Conservation (phyloP, 2,329 filamentous ascomycete genomes). For the Pezizomycotina sp. region DNA sequence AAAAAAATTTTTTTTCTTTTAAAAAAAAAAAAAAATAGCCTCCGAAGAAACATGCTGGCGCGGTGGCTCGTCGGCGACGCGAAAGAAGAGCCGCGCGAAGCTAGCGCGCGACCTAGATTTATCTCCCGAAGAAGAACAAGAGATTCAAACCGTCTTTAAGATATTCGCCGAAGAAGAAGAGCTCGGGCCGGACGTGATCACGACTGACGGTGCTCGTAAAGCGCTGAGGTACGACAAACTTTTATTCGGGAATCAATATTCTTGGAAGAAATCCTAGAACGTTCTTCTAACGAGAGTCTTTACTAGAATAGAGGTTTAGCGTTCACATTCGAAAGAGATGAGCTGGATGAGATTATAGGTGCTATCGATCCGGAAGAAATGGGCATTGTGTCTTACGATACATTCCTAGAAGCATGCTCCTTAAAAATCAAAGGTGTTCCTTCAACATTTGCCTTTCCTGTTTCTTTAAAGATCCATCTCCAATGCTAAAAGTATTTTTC, state of each 20-base stretch:
- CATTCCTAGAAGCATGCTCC: constrained; percentile 76
- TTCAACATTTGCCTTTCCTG: not conserved
- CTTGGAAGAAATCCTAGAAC: no score
- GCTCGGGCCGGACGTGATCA: constrained; percentile 44
- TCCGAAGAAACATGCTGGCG: constrained; percentile 10
- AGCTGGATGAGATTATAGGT: constrained; percentile 60
- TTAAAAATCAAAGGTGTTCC: constrained; percentile 55
- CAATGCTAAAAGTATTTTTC: not conserved
- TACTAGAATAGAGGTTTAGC: constrained; percentile 74
- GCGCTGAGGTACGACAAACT: constrained; percentile 60
- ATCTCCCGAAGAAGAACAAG: constrained; percentile 11
- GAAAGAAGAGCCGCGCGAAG: constrained; percentile 15
- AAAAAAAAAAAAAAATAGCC: no score
- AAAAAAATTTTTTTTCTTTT: no score
- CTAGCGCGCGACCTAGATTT: constrained; percentile 16
- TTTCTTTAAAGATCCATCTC: not conserved
- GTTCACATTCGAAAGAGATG: constrained; percentile 46
- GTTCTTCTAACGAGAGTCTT: no score
- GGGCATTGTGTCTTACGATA: constrained; percentile 60
- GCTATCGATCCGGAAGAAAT: constrained; percentile 69
- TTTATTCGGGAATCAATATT: not conserved
- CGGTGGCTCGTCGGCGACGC: constrained; percentile 5
- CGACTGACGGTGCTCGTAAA: constrained; percentile 50
- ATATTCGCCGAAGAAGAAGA: constrained; percentile 37
- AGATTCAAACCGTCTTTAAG: constrained; percentile 12